These are phyloP conservation scores for Wickerhamomyces tratensis DNA, from an alignment of 805 yeast genomes.

Conservation along the genomic window DNA sequence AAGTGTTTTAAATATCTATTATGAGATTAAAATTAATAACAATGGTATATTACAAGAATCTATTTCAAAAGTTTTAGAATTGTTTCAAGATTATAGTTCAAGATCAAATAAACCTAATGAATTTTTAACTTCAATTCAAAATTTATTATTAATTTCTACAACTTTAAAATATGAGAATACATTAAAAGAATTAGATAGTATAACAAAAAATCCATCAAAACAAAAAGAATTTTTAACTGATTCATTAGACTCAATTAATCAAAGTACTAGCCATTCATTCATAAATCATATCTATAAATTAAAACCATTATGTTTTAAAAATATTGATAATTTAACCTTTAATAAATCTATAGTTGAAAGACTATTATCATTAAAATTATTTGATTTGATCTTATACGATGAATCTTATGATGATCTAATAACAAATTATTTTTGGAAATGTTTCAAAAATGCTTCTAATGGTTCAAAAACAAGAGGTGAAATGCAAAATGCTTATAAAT, in stretches of 20 bases:
- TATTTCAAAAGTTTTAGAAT: not conserved
- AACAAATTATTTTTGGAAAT: conserved; percentile 28
- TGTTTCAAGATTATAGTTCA: not conserved
- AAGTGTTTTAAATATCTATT: not conserved
- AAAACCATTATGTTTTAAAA: not conserved
- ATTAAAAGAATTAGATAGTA: conserved; percentile 2
- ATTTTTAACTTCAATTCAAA: too few relatives aligned
- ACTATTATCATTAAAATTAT: conserved; percentile 19
- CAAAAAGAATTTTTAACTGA: conserved; percentile 2
- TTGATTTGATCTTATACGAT: conserved; percentile 12
- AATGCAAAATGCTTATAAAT: conserved; percentile 25
- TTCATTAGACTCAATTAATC: not conserved
- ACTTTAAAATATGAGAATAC: not conserved
- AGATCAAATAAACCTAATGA: too few relatives aligned
- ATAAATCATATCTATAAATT: too few relatives aligned
- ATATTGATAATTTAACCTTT: not conserved
- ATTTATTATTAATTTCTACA: too few relatives aligned
- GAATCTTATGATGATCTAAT: conserved; percentile 8
- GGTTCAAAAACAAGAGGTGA: conserved; percentile 29
- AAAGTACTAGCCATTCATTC: not conserved
- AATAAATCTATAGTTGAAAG: conserved; percentile 10
- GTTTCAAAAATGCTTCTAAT: conserved; percentile 32
- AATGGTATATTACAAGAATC: not conserved
- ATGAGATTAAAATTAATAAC: too few relatives aligned
- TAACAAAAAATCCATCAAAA: conserved; percentile 1